Conservation (phyloP, 2,329 filamentous ascomycete species). For the Alternaria sp. region DNA sequence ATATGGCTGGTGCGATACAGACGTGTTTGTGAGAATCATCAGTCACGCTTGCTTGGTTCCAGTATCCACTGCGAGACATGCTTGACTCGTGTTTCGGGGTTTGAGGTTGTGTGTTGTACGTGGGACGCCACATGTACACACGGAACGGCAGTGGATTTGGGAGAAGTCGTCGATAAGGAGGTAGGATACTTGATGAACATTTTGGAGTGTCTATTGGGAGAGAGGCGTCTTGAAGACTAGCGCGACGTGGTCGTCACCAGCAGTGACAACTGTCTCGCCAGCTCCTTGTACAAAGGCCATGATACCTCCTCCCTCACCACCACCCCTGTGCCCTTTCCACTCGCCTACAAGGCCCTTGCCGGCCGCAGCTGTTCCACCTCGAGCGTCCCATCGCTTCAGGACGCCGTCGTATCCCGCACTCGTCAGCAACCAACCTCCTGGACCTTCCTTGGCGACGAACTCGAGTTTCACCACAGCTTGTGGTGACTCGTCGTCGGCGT, state of each 20-base stretch:
- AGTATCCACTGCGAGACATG: not conserved
- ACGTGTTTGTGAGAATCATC: not conserved
- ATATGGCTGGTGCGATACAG: constrained; percentile 9
- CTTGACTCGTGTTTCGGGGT: not conserved
- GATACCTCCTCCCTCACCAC: constrained; percentile 86
- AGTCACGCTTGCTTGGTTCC: not conserved
- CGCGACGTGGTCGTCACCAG: constrained; percentile 75
- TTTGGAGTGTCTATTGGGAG: constrained; percentile 8
- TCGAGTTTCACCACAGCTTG: constrained; percentile 92
- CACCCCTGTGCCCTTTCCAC: constrained; percentile 88
- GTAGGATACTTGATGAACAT: not conserved
- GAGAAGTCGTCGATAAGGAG: not conserved
- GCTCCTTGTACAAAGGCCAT: constrained; percentile 86
- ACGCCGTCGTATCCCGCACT: constrained; percentile 93
- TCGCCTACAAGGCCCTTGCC: constrained; percentile 78
- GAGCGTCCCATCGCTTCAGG: constrained; percentile 84
- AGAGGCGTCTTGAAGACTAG: constrained; percentile 41
- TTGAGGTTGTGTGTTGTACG: not conserved
- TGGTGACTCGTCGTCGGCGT: constrained; percentile 75
- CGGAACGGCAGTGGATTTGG: not conserved
- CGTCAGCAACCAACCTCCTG: constrained; percentile 74
- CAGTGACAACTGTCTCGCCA: constrained; percentile 81
- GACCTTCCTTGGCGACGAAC: constrained; percentile 68
- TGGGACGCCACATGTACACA: not conserved
- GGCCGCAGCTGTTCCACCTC: constrained; percentile 71